These are phyloP conservation scores for Tetratostichococcus sp. DNA, from an alignment of 139 green algal species.

Conservation along the genomic window DNA sequence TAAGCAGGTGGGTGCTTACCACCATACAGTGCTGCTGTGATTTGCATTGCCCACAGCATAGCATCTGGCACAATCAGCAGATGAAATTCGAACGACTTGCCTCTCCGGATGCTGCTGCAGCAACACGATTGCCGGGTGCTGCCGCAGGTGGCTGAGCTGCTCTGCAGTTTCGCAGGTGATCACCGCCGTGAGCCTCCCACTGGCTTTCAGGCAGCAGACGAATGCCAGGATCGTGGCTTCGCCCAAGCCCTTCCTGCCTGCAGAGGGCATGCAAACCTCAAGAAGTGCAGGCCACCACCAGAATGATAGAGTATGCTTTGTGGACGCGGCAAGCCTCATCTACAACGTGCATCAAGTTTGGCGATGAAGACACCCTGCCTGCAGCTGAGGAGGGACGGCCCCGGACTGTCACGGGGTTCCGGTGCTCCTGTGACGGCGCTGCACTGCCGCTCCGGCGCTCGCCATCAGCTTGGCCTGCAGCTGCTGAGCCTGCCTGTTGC, in stretches of 20 bases:
- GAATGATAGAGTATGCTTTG: too few relatives aligned
- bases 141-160: constrained; percentile 14
- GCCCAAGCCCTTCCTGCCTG: neutral
- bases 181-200: constrained; percentile 26
- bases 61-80: too few relatives aligned
- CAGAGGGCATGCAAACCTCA: too few relatives aligned
- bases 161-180: constrained; percentile 15
- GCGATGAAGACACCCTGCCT: neutral
- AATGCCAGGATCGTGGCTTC: constrained; percentile 17
- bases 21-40: too few relatives aligned
- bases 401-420: neutral
- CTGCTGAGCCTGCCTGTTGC: too few relatives aligned
- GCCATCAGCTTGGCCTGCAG: neutral
- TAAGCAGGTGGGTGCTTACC: too few relatives aligned
- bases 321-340: too few relatives aligned
- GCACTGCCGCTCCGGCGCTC: neutral
- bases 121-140: constrained; percentile 24
- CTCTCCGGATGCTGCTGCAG: constrained; percentile 11
- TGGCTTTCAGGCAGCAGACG: constrained; percentile 24
- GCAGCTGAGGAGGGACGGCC: too few relatives aligned
- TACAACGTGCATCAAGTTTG: too few relatives aligned
- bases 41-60: too few relatives aligned
- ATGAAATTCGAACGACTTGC: too few relatives aligned
- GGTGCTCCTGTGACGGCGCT: neutral
- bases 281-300: too few relatives aligned